A percentile compares a stretch with the other conserved stretches of the same genome.
Conservation (phyloP, 345 rosid genomes). For the Geranium rotundifolium region DNA sequence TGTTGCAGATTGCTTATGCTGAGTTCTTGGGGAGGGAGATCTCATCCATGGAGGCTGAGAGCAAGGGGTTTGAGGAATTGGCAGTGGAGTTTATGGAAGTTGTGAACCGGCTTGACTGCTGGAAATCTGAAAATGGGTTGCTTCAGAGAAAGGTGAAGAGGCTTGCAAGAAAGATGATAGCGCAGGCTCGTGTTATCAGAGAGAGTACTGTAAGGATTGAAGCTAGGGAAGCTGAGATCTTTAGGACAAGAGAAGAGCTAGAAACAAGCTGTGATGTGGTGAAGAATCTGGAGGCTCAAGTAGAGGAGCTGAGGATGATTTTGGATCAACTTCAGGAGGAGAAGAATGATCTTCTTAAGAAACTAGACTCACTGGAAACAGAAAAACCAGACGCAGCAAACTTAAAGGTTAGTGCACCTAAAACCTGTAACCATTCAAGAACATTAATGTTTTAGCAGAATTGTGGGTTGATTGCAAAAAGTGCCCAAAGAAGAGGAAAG, state of each 20-base stretch:
- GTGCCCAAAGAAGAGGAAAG: too few relatives aligned
- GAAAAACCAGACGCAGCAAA: constrained; percentile 5
- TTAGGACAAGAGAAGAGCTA: constrained; percentile 15
- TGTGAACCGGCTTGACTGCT: constrained; percentile 23
- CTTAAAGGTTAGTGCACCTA: constrained; percentile 27
- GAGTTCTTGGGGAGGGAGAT: constrained; percentile 40
- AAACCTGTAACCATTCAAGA: neutral
- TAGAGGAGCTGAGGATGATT: constrained; percentile 19
- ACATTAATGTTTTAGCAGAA: neutral
- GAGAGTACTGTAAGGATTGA: constrained; percentile 26
- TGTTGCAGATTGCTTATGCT: constrained; percentile 27
- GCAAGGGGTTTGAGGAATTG: constrained; percentile 26
- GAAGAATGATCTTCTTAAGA: constrained; percentile 22
- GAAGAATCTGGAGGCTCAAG: constrained; percentile 31
- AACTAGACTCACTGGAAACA: constrained; percentile 8
- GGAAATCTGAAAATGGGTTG: constrained; percentile 30
- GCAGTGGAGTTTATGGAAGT: constrained; percentile 24
- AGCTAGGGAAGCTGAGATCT: constrained; percentile 27
- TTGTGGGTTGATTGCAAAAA: too few relatives aligned
- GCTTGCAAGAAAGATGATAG: constrained; percentile 29
- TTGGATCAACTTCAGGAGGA: constrained; percentile 20
- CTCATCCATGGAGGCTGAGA: constrained; percentile 34
- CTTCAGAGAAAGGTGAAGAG: constrained; percentile 42
- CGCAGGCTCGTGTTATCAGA: constrained; percentile 15
- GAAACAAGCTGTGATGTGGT: constrained; percentile 19